These are phyloP conservation scores for Eimeria necatrix DNA, from an alignment of 169 alveolate species.

Conservation along the genomic window DNA sequence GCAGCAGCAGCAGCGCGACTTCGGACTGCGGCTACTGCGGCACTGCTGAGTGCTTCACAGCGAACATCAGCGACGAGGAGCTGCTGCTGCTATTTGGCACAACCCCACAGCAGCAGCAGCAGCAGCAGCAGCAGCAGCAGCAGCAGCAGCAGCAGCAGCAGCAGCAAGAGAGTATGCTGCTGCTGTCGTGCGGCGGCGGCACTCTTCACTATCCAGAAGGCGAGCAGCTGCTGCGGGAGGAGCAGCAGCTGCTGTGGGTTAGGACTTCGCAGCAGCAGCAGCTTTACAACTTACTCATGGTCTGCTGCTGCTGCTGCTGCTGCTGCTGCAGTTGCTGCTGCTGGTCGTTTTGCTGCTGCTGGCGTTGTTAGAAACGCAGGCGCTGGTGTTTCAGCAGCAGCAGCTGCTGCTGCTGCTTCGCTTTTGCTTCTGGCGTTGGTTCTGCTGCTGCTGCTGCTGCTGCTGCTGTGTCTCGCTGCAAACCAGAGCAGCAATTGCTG, in stretches of 20 bases:
- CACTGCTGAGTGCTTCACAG: neutral
- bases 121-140: conserved; percentile 15
- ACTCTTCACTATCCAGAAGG: neutral
- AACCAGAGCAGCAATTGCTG: too few relatives aligned
- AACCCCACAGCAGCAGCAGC: neutral
- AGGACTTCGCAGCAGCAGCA: neutral
- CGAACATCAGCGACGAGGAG: neutral
- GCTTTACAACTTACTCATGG: neutral
- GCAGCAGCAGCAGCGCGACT: neutral
- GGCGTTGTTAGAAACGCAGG: neutral
- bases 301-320: neutral
- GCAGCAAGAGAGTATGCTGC: too few relatives aligned
- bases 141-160: too few relatives aligned
- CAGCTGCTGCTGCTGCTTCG: too few relatives aligned
- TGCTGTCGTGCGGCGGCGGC: conserved; percentile 10
- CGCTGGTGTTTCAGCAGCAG: neutral
- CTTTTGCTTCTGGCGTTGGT: neutral
- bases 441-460: too few relatives aligned
- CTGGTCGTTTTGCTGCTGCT: too few relatives aligned
- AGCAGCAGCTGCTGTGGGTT: neutral
- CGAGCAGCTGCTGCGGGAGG: neutral
- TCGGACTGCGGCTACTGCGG: neutral
- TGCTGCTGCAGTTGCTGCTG: conserved; percentile 8
- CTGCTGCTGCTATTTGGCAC: neutral
- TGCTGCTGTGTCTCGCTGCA: too few relatives aligned